These are phyloP conservation scores for Deinandra increscens DNA, from an alignment of 129 eudicot species.

Conservation along the genomic window DNA sequence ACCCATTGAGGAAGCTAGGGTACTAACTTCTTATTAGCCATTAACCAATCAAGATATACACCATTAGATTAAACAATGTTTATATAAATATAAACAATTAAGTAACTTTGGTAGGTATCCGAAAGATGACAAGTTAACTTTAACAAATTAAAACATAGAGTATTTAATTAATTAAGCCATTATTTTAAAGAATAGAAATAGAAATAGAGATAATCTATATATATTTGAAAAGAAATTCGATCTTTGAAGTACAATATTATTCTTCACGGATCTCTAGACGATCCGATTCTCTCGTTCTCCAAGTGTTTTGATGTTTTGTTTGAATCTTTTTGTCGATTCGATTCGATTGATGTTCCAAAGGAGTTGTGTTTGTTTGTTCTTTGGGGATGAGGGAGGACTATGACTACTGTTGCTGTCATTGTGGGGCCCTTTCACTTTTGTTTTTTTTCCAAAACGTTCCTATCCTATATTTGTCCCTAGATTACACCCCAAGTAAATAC, in stretches of 20 bases:
- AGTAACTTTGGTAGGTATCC: no score
- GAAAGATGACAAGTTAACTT: no score
- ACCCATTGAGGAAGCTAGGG: no score
- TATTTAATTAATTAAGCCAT: no score
- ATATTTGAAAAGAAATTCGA: neutral
- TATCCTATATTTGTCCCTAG: slow-evolving; percentile 43
- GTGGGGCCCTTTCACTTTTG: slow-evolving; percentile 31
- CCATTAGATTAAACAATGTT: no score
- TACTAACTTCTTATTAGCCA: no score
- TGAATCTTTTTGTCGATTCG: slow-evolving; percentile 51
- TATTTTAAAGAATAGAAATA: no score
- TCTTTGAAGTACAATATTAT: neutral
- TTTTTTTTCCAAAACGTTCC: slow-evolving; percentile 32
- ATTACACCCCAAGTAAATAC: slow-evolving; percentile 47
- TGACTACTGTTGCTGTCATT: slow-evolving; percentile 37
- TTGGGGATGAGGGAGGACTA: slow-evolving; percentile 41
- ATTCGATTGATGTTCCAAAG: slow-evolving; percentile 44
- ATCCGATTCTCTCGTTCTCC: slow-evolving; percentile 45
- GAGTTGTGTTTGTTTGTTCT: slow-evolving; percentile 38
- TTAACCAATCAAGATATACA: no score
- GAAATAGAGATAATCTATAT: no score
- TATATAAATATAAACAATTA: no score
- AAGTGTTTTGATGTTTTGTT: slow-evolving; percentile 42
- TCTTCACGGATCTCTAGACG: slow-evolving; percentile 36
- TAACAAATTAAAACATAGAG: no score